Percentiles rank a stretch among this genome's conserved stretches.
Evolutionary conservation across 1,284 basidiomycete species (phyloP).

Genomic region (Gomphus sp.): DNA sequence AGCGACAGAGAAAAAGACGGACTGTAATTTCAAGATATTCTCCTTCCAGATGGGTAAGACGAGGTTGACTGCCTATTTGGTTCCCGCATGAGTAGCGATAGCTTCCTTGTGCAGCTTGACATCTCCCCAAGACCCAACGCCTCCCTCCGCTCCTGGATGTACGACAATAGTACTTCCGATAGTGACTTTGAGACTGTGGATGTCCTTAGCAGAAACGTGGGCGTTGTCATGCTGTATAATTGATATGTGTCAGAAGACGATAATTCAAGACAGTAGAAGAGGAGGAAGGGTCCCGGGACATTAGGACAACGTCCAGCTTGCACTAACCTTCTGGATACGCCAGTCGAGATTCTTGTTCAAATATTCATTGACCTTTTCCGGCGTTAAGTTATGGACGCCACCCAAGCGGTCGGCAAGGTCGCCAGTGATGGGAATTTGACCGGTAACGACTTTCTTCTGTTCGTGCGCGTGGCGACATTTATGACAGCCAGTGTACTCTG

Average conservation of each 20-base stretch:
- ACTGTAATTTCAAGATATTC: too few species aligned
- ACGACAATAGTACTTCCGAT: neutral
- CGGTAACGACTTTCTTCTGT: constrained; percentile 1
- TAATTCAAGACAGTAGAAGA: neutral
- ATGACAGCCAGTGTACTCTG: constrained; percentile 7
- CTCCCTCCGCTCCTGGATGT: neutral
- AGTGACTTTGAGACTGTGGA: neutral
- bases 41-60: too few species aligned
- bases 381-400: neutral
- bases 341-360: constrained; percentile 10
- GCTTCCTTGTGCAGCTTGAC: too few species aligned
- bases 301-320: too few species aligned
- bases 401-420: constrained; percentile 5
- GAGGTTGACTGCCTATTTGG: too few species aligned
- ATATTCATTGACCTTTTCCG: neutral
- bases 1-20: too few species aligned
- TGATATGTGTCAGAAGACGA: neutral
- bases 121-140: too few species aligned
- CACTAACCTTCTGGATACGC: constrained; percentile 3
- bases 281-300: too few species aligned
- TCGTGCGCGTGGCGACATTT: constrained; percentile 5
- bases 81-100: too few species aligned
- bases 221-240: neutral
- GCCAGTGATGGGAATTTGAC: constrained; percentile 7
- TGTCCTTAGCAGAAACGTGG: neutral